Conservation (phyloP, 306 rosid species). For the Senna tora region DNA sequence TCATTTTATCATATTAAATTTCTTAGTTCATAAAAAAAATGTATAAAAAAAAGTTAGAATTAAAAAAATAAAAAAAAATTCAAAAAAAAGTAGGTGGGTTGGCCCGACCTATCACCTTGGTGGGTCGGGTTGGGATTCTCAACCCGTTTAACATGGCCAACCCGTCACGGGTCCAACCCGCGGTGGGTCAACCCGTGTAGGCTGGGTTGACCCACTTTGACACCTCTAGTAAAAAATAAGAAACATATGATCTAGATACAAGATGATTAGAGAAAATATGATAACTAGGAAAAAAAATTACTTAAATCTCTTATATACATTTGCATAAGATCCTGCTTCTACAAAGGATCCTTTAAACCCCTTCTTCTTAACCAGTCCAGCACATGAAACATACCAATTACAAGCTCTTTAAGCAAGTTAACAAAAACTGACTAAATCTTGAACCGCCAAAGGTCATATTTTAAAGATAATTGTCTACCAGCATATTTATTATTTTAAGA, state of each 20-base stretch:
- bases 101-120: no score
- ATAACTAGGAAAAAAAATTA: constrained; percentile 28
- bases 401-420: constrained; percentile 34
- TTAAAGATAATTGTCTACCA: background rate
- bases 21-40: no score
- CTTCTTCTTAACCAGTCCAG: constrained; percentile 71
- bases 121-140: no score
- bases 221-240: no score
- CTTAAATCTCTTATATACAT: constrained; percentile 51
- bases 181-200: no score
- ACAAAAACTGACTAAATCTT: background rate
- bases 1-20: no score
- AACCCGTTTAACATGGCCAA: no score
- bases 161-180: no score
- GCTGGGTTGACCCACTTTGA: no score
- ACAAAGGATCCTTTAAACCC: constrained; percentile 73
- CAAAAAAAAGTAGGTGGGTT: no score
- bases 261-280: background rate
- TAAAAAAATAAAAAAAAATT: no score
- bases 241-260: background rate
- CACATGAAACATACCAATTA: constrained; percentile 44
- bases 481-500: background rate
- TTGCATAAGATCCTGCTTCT: constrained; percentile 81
- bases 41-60: no score
- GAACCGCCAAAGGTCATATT: background rate